phyloP scores from a whole-genome alignment of 306 rosid species.

The Sechiopsis laciniata region DNA sequence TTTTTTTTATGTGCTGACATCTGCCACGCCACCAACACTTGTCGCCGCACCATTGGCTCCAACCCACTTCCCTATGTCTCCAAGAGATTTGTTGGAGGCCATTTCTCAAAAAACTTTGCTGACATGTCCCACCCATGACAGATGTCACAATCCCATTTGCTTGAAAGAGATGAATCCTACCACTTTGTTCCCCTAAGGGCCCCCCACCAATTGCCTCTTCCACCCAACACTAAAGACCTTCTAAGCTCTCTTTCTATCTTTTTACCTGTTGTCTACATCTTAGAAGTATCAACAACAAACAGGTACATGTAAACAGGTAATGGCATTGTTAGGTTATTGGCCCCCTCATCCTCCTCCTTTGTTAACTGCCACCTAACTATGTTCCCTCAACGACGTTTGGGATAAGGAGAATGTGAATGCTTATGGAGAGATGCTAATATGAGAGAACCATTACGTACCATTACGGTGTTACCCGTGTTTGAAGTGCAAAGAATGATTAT shows the following conservation, averaged over 20 bases:
- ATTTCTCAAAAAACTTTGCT: background rate
- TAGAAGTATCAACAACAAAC: background rate
- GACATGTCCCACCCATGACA: slow-evolving; percentile 18
- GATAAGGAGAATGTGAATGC: too few species aligned
- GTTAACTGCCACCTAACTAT: slow-evolving; percentile 2
- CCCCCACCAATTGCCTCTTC: slow-evolving; percentile 7
- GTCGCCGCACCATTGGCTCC: background rate
- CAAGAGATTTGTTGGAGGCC: background rate
- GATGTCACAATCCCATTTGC: slow-evolving; percentile 8
- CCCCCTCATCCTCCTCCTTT: background rate
- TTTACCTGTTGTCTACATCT: slow-evolving; percentile 12
- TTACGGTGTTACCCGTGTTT: too few species aligned
- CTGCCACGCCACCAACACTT: background rate
- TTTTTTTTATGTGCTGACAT: background rate
- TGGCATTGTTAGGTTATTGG: background rate
- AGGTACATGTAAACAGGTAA: background rate
- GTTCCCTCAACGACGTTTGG: too few species aligned
- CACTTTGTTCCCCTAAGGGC: slow-evolving; percentile 6
- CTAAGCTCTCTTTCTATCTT: background rate
- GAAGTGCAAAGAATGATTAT: too few species aligned
- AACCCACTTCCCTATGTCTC: slow-evolving; percentile 8
- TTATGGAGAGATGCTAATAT: too few species aligned
- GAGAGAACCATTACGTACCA: too few species aligned
- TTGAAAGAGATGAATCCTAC: slow-evolving; percentile 10
- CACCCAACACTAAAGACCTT: slow-evolving; percentile 4